Conservation (phyloP, 2,329 filamentous ascomycete genomes). For the Claviceps africana region DNA sequence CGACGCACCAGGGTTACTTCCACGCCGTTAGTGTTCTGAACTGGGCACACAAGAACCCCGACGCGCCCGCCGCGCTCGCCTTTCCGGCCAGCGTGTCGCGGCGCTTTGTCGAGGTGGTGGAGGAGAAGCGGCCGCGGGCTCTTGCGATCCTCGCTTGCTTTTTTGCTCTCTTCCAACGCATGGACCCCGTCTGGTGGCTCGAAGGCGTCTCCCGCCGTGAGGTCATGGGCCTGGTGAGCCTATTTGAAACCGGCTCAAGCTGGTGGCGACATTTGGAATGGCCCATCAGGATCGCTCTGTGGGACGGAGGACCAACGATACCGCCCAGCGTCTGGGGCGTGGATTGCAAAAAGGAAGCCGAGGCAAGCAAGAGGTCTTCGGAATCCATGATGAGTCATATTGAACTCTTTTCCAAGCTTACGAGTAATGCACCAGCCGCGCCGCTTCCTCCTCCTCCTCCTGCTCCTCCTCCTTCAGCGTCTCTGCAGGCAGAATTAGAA, state of each 20-base stretch:
- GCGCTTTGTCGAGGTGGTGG: constrained; percentile 46
- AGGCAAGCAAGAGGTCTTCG: constrained; percentile 20
- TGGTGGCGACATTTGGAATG: constrained; percentile 51
- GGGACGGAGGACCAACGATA: constrained; percentile 34
- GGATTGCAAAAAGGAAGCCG: constrained; percentile 30
- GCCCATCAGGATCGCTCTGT: constrained; percentile 45
- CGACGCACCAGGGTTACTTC: constrained; percentile 39
- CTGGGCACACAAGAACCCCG: constrained; percentile 49
- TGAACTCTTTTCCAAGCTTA: constrained; percentile 25
- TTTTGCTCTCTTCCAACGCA: constrained; percentile 48
- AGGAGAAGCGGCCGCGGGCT: constrained; percentile 44
- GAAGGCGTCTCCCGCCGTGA: constrained; percentile 51
- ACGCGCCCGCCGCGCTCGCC: constrained; percentile 43
- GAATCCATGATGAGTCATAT: constrained; percentile 27
- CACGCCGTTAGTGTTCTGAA: constrained; percentile 53
- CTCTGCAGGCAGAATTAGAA: constrained; percentile 18
- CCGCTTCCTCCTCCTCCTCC: too few species aligned
- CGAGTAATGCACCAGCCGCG: constrained; percentile 13
- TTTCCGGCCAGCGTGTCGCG: constrained; percentile 52
- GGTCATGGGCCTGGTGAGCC: constrained; percentile 46
- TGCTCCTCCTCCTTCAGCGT: constrained; percentile 8
- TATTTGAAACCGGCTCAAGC: constrained; percentile 43
- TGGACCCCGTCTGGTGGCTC: constrained; percentile 56
- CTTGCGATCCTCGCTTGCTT: constrained; percentile 52
- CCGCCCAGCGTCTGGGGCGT: constrained; percentile 44